Evolutionary conservation across 139 green algal genomes (phyloP).

Genomic region (Asterochloris erici): DNA sequence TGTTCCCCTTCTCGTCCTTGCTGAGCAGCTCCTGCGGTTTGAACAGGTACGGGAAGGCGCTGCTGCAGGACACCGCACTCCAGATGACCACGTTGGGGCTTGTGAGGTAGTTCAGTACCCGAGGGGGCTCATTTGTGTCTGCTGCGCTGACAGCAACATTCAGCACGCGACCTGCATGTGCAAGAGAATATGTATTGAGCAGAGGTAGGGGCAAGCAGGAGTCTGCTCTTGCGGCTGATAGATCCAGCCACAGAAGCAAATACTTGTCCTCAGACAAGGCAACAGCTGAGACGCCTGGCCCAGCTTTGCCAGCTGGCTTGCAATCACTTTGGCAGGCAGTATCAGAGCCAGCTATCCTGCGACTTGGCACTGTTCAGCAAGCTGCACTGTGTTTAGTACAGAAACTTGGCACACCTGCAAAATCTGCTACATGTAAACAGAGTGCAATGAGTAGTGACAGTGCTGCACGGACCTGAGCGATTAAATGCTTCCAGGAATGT

Average conservation of each 20-base stretch:
- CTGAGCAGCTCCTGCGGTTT: constrained; percentile 74
- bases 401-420: background rate
- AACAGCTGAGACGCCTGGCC: too few species aligned
- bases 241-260: too few species aligned
- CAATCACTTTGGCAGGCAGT: too few species aligned
- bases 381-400: background rate
- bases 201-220: too few species aligned
- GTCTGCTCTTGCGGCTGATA: background rate
- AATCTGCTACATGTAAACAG: background rate
- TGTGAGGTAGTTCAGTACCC: constrained; percentile 93
- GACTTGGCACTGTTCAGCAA: too few species aligned
- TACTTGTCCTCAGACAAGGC: too few species aligned
- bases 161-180: constrained; percentile 77
- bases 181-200: background rate
- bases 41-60: constrained; percentile 83
- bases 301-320: too few species aligned
- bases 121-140: constrained; percentile 82
- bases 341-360: too few species aligned
- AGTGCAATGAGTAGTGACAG: background rate
- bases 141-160: constrained; percentile 84
- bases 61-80: constrained; percentile 82
- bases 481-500: constrained; percentile 92
- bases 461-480: constrained; percentile 55
- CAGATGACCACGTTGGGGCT: constrained; percentile 85
- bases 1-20: constrained; percentile 15